These are phyloP conservation scores for Plectosphaerella cucumerina DNA, from an alignment of 2,329 filamentous ascomycete genomes.

Conservation along the genomic window DNA sequence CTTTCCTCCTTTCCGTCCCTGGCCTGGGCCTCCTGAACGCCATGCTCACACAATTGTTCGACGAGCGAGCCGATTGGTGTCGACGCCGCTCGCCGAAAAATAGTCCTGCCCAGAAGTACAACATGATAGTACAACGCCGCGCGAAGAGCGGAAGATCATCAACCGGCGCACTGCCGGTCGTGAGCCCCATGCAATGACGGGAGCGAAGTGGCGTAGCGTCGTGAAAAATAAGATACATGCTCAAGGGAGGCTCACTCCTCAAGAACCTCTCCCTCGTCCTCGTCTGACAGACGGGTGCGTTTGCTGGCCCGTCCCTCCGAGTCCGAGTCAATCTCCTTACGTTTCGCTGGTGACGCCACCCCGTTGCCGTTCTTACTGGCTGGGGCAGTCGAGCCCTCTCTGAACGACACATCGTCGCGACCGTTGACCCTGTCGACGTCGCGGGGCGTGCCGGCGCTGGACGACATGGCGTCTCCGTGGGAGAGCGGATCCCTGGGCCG, in stretches of 20 bases:
- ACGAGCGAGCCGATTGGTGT: no score
- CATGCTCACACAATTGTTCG: no score
- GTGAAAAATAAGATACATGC: no score
- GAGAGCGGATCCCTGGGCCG: constrained; percentile 41
- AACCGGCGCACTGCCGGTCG: no score
- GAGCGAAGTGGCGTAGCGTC: no score
- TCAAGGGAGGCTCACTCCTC: constrained; percentile 14
- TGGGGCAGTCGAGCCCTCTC: constrained; percentile 29
- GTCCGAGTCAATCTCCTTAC: constrained; percentile 34
- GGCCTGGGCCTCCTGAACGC: no score
- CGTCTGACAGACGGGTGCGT: constrained; percentile 36
- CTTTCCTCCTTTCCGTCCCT: no score
- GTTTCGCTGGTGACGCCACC: constrained; percentile 33
- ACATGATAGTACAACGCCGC: not conserved
- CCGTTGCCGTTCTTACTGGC: constrained; percentile 21
- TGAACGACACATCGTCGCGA: constrained; percentile 24
- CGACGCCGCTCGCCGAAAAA: no score
- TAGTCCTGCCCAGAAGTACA: no score
- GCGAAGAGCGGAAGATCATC: no score
- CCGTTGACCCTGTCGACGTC: constrained; percentile 42
- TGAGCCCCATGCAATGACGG: no score
- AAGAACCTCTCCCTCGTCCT: constrained; percentile 45
- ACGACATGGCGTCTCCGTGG: constrained; percentile 40
- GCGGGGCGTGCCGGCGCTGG: constrained; percentile 44
- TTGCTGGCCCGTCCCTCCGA: constrained; percentile 35